Evolutionary conservation across 495 filamentous ascomycete genomes (phyloP).

Genomic region (Podospora pseudocomata): DNA sequence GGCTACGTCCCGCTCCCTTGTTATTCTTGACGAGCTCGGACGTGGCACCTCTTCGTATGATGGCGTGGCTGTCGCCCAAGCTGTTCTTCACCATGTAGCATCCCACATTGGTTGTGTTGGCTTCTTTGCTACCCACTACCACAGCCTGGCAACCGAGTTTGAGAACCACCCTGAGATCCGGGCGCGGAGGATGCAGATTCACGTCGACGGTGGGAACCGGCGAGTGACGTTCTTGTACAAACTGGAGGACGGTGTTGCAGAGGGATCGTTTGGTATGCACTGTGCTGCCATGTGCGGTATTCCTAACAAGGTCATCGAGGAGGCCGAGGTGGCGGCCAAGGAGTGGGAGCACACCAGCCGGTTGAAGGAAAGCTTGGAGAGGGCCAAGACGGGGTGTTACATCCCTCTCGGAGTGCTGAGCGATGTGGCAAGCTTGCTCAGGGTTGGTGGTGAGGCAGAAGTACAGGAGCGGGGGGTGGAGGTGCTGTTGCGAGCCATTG

Average conservation of each 20-base stretch:
- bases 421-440: slow-evolving; percentile 81
- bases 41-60: slow-evolving; percentile 93
- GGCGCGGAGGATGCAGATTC: slow-evolving; percentile 85
- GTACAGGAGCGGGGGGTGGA: slow-evolving; percentile 55
- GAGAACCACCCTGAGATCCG: slow-evolving; percentile 80
- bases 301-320: slow-evolving; percentile 71
- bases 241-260: slow-evolving; percentile 89
- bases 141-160: slow-evolving; percentile 88
- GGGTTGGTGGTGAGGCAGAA: slow-evolving; percentile 47
- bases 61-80: slow-evolving; percentile 93
- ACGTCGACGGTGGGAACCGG: slow-evolving; percentile 80
- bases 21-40: slow-evolving; percentile 96
- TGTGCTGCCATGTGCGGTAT: slow-evolving; percentile 99
- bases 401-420: slow-evolving; percentile 86
- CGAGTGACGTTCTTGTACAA: slow-evolving; percentile 94
- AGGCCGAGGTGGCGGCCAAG: slow-evolving; percentile 84
- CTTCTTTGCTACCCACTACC: slow-evolving; percentile 99
- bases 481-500: slow-evolving; percentile 74
- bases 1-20: slow-evolving; percentile 88
- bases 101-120: slow-evolving; percentile 89
- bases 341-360: slow-evolving; percentile 94
- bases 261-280: slow-evolving; percentile 98
- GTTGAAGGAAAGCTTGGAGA: slow-evolving; percentile 82
- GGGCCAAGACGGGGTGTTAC: slow-evolving; percentile 67
- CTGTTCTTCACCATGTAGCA: slow-evolving; percentile 91